phyloP scores from a whole-genome alignment of 2,329 filamentous ascomycete genomes.

The Neonectria faginata region DNA sequence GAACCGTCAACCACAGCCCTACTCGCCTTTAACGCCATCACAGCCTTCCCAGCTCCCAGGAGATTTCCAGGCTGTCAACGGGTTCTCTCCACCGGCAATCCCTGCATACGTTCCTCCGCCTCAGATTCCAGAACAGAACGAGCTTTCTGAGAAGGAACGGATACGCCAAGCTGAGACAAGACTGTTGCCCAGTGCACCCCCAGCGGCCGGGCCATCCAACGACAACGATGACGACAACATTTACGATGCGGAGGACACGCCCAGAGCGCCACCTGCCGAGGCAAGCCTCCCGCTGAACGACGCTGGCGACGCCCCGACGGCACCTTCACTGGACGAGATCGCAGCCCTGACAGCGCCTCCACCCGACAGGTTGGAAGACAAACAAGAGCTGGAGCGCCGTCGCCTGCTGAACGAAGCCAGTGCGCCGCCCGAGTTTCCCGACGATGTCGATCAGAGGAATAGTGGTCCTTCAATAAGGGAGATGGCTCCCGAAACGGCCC shows the following conservation, averaged over 20 bases:
- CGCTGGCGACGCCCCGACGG: constrained; percentile 52
- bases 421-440: constrained; percentile 69
- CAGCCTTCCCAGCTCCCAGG: constrained; percentile 33
- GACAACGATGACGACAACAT: constrained; percentile 60
- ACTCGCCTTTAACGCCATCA: constrained; percentile 31
- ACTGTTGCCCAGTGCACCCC: constrained; percentile 83
- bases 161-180: constrained; percentile 81
- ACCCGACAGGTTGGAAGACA: constrained; percentile 70
- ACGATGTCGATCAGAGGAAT: constrained; percentile 59
- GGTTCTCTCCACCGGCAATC: constrained; percentile 43
- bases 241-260: constrained; percentile 60
- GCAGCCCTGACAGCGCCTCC: constrained; percentile 45
- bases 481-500: constrained; percentile 42
- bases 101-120: constrained; percentile 70
- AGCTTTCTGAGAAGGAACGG: constrained; percentile 83
- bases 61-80: constrained; percentile 32
- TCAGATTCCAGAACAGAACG: constrained; percentile 68
- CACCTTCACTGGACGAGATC: constrained; percentile 61
- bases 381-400: constrained; percentile 79
- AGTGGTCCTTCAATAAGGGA: constrained; percentile 47
- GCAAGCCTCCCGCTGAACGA: constrained; percentile 29
- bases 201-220: constrained; percentile 45
- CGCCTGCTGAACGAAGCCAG: constrained; percentile 74
- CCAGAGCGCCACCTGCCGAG: constrained; percentile 36
- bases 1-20: constrained; percentile 46